Evolutionary conservation across 768 basidiomycete genomes (phyloP).

Genomic region (Suillus weaverae): DNA sequence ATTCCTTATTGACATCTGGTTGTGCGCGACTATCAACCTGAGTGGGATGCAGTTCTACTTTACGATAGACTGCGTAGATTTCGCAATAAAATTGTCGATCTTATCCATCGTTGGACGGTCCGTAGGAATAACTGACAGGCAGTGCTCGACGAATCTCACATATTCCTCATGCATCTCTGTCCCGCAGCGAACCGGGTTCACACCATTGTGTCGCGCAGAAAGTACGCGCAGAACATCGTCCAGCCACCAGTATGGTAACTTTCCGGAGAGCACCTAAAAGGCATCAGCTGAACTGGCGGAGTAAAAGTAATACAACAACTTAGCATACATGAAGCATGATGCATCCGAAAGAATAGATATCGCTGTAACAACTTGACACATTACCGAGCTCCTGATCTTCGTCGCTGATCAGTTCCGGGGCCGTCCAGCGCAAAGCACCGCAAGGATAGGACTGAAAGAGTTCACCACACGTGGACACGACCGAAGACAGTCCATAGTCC

Average conservation of each 20-base stretch:
- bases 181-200: not conserved
- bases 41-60: not conserved
- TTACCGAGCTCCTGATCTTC: not conserved
- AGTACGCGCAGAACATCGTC: not conserved
- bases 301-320: conserved; percentile 27
- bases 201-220: conserved; percentile 1
- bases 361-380: conserved; percentile 21
- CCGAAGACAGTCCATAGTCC: conserved; percentile 45
- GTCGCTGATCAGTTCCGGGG: conserved; percentile 34
- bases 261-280: not conserved
- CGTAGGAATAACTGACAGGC: not conserved
- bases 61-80: not conserved
- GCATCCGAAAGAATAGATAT: conserved; percentile 47
- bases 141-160: not conserved
- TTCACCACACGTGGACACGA: conserved; percentile 16
- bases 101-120: not conserved
- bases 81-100: not conserved
- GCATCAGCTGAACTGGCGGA: not conserved
- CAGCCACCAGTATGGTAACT: conserved; percentile 1
- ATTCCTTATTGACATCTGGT: not conserved
- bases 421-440: conserved; percentile 45
- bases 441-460: conserved; percentile 1
- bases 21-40: not conserved
- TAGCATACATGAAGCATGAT: conserved; percentile 25
- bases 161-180: not conserved